Evolutionary conservation across 31 red algal genomes (phyloP).

Genomic region (Odonthalia washingtoniensis): DNA sequence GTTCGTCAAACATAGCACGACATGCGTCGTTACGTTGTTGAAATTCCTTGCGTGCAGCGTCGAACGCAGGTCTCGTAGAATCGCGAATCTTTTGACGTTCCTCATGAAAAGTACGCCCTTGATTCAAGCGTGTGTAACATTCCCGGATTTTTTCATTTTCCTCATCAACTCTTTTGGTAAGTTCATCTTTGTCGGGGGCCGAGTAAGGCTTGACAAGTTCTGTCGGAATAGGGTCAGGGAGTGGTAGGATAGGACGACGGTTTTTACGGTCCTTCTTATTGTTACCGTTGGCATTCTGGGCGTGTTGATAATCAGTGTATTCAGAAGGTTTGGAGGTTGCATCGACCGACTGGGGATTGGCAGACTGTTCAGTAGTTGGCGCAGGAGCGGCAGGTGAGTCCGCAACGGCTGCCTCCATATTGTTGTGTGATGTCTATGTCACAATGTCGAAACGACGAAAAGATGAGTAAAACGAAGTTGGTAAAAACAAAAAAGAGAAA

Average conservation of each 20-base stretch:
- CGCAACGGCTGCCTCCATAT: too few relatives aligned
- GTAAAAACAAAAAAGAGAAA: too few relatives aligned
- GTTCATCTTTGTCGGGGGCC: conserved; percentile 70
- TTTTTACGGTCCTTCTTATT: conserved; percentile 52
- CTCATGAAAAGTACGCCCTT: conserved; percentile 56
- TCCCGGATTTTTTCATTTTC: conserved; percentile 59
- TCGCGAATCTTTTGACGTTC: conserved; percentile 78
- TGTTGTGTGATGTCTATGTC: too few relatives aligned
- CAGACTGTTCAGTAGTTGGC: too few relatives aligned
- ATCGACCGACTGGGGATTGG: neutral
- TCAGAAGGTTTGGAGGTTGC: conserved; percentile 1
- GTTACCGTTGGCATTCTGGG: conserved; percentile 28
- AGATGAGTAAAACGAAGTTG: too few relatives aligned
- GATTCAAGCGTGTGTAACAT: conserved; percentile 66
- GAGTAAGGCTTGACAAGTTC: conserved; percentile 78
- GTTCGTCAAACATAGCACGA: conserved; percentile 63
- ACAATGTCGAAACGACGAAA: too few relatives aligned
- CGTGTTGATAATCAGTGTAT: neutral
- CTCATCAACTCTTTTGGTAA: conserved; percentile 50
- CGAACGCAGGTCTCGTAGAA: conserved; percentile 53
- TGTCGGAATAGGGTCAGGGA: conserved; percentile 75
- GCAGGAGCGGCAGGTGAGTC: too few relatives aligned
- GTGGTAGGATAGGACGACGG: conserved; percentile 63
- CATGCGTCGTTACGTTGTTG: conserved; percentile 60
- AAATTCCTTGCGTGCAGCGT: conserved; percentile 46